Conservation (phyloP, 2,329 filamentous ascomycete species). For the Dactylellina drechsleri region DNA sequence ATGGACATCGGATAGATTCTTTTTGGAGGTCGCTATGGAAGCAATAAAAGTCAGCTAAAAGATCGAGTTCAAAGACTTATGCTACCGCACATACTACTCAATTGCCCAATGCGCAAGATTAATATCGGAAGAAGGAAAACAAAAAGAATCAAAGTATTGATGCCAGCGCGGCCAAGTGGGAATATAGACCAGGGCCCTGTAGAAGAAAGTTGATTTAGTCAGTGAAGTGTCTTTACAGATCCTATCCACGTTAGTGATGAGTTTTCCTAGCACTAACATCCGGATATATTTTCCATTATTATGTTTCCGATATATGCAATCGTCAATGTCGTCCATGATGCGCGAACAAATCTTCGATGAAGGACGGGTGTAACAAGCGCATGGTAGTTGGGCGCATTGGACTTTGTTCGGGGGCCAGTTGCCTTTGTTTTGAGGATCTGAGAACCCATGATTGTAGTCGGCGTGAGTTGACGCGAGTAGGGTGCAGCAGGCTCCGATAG, state of each 20-base stretch:
- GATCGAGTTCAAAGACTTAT: neutral
- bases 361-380: conserved; percentile 58
- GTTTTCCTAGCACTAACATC: conserved; percentile 46
- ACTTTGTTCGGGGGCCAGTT: conserved; percentile 51
- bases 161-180: conserved; percentile 55
- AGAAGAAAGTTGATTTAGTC: neutral
- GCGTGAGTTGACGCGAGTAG: too few species aligned
- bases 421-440: conserved; percentile 51
- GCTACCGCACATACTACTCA: conserved; percentile 53
- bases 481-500: too few species aligned
- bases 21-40: conserved; percentile 53
- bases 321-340: conserved; percentile 55
- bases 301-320: conserved; percentile 57
- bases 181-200: conserved; percentile 57
- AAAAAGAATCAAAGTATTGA: conserved; percentile 57
- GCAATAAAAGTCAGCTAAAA: neutral
- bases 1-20: conserved; percentile 55
- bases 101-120: conserved; percentile 57
- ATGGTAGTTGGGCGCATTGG: conserved; percentile 57
- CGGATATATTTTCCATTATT: conserved; percentile 57
- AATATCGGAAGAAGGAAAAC: conserved; percentile 57
- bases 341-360: conserved; percentile 57
- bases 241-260: too few species aligned
- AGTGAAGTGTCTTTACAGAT: too few species aligned
- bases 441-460: conserved; percentile 28